phyloP scores from a whole-genome alignment of 1,284 basidiomycete species.

The Cronartium ribicola region DNA sequence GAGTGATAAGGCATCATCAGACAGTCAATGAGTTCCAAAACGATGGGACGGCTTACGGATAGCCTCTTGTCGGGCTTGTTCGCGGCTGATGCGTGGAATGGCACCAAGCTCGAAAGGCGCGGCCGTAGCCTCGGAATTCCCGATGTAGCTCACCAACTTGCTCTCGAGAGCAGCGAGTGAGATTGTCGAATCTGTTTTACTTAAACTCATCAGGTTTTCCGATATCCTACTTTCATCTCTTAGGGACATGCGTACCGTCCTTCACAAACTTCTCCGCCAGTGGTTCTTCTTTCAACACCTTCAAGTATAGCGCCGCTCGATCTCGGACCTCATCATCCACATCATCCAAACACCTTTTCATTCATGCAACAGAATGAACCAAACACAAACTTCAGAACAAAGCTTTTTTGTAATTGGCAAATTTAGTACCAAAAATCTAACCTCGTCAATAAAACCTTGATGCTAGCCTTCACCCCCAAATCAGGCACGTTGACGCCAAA shows the following conservation, averaged over 20 bases:
- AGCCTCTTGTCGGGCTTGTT: conserved; percentile 77
- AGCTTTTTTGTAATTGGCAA: background rate
- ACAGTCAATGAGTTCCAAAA: background rate
- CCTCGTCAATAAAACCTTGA: conserved; percentile 78
- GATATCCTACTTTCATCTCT: too few relatives aligned
- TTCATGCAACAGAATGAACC: conserved; percentile 49
- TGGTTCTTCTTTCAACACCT: conserved; percentile 71
- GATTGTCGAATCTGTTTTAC: conserved; percentile 72
- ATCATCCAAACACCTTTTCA: conserved; percentile 78
- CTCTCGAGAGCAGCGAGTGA: conserved; percentile 79
- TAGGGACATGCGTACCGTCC: conserved; percentile 63
- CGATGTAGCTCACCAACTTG: conserved; percentile 82
- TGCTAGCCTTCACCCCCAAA: conserved; percentile 71
- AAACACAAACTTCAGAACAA: conserved; percentile 16
- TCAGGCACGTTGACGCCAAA: conserved; percentile 88
- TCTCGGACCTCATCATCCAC: conserved; percentile 99
- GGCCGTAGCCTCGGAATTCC: conserved; percentile 65
- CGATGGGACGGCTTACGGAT: conserved; percentile 61
- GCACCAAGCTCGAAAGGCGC: conserved; percentile 73
- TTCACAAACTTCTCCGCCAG: conserved; percentile 82
- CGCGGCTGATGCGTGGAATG: conserved; percentile 84
- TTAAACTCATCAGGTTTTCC: too few relatives aligned
- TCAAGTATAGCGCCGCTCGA: conserved; percentile 89
- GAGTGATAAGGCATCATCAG: background rate
- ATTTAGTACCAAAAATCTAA: conserved; percentile 50